Evolutionary conservation across 2,329 filamentous ascomycete species (phyloP).

Genomic region (Aspergillus ochraceoroseus): DNA sequence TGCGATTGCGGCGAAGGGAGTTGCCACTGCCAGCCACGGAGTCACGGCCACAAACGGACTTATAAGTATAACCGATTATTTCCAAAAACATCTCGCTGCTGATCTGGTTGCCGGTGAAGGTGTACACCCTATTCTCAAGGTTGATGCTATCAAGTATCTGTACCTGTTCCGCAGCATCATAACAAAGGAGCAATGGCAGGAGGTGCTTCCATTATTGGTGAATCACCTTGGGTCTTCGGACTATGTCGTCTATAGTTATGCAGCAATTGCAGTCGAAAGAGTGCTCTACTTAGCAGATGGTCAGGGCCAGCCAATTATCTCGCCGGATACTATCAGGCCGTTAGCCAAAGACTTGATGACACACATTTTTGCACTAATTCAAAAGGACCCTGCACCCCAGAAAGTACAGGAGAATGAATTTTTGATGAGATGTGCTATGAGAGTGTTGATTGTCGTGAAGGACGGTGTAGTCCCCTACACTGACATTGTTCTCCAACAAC

Average conservation of each 20-base stretch:
- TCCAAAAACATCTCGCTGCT: slow-evolving; percentile 84
- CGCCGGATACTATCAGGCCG: slow-evolving; percentile 69
- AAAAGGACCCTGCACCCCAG: slow-evolving; percentile 74
- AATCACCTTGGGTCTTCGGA: slow-evolving; percentile 85
- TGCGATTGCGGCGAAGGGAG: slow-evolving; percentile 87
- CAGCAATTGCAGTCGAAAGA: slow-evolving; percentile 92
- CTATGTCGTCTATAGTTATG: slow-evolving; percentile 97
- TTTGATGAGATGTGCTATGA: slow-evolving; percentile 97
- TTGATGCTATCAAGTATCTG: slow-evolving; percentile 96
- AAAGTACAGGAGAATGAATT: slow-evolving; percentile 99
- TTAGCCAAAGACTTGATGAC: slow-evolving; percentile 80
- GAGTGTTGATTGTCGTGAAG: slow-evolving; percentile 88
- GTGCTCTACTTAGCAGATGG: slow-evolving; percentile 78
- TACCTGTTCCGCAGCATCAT: slow-evolving; percentile 96
- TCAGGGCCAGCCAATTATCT: slow-evolving; percentile 70
- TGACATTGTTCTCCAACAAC: slow-evolving; percentile 73
- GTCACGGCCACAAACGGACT: slow-evolving; percentile 84
- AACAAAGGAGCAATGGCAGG: slow-evolving; percentile 85
- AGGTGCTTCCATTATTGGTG: slow-evolving; percentile 81
- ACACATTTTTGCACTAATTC: slow-evolving; percentile 86
- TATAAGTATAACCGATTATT: slow-evolving; percentile 89
- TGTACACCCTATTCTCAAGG: slow-evolving; percentile 81
- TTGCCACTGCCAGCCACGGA: slow-evolving; percentile 79
- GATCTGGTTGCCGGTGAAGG: slow-evolving; percentile 69
- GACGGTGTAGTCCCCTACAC: slow-evolving; percentile 70